These are phyloP conservation scores for Fusarium incarnatum DNA, from an alignment of 2,329 filamentous ascomycete species.

Conservation along the genomic window DNA sequence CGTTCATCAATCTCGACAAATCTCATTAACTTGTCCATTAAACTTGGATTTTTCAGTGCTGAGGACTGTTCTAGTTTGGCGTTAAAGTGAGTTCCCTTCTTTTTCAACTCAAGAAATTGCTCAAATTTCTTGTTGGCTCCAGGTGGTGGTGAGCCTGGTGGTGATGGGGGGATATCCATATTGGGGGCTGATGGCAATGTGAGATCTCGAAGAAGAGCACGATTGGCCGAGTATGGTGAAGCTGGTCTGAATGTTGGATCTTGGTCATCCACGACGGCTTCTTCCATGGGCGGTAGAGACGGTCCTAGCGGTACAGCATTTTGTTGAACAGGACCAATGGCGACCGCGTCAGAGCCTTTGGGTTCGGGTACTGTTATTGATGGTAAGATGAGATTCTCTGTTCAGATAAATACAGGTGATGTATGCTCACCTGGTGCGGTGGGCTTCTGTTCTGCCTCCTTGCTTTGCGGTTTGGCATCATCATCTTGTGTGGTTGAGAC, in stretches of 20 bases:
- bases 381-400: neutral
- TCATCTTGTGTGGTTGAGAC: constrained; percentile 3
- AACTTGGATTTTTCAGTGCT: constrained; percentile 76
- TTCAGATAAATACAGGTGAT: neutral
- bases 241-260: constrained; percentile 50
- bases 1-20: constrained; percentile 67
- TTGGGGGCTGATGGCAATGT: constrained; percentile 79
- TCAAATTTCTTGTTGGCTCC: constrained; percentile 74
- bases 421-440: constrained; percentile 16
- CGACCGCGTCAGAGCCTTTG: constrained; percentile 17
- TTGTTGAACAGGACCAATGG: constrained; percentile 49
- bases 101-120: constrained; percentile 81
- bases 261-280: constrained; percentile 35
- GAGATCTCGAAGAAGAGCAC: constrained; percentile 74
- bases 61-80: constrained; percentile 74
- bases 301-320: constrained; percentile 54
- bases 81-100: constrained; percentile 82
- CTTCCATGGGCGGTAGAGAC: constrained; percentile 51
- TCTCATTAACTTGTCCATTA: constrained; percentile 77
- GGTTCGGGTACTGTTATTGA: constrained; percentile 12
- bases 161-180: constrained; percentile 79
- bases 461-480: constrained; percentile 1
- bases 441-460: constrained; percentile 1
- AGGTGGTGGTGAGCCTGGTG: constrained; percentile 69
- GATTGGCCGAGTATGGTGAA: constrained; percentile 76